Base-by-base conservation (phyloP, 257 asterid genomes). In the Scutellaria minor region DNA sequence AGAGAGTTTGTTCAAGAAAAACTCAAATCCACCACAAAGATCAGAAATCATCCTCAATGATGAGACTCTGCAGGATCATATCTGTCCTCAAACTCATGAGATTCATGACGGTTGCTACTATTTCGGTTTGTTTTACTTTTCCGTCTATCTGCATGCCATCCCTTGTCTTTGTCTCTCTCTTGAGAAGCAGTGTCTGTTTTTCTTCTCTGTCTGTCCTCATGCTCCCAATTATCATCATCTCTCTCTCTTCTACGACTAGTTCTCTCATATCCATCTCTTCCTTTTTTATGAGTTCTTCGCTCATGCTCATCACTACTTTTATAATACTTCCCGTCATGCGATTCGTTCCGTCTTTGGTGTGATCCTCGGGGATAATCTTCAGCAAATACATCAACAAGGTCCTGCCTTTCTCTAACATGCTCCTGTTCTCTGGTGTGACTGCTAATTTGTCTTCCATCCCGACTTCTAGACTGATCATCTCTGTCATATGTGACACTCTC, bases 51-150 rank as follows among this genome's bases (percentile, higher is more conserved):
- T 64, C 79, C 53, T 79, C 77, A 13, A 61, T 75, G 84, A 78
- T 56, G 79, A 35, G 83, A 79, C 66, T 73, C 81, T 53, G 83
- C 58, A 76, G 97, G 96, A 81, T 85, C 84, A 73, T 90, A 89
- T 85, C 97, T 80, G 80, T 93, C 98, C 62, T 79, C 87, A 78
- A 89, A 86, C 70, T 83, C 84, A 59, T 47, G 72, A 15, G 55
- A 54, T 67, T 77, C 85, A 60, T 59, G 74, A 41, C 48, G 75
- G 50, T 87, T 83, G 72, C 68, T 76, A 24, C 77, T 76, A 67
- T 31, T 59, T 63, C 61, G 75, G 46, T 45, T 58, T 48, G 66
- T 27, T 67, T 71, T 77, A 12, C 81, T 68, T 70, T 54, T 68
- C 84, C 68, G 58, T 27, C 66, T 67, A 41, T 75, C 78, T 5